Base-by-base conservation (phyloP, 2,329 filamentous ascomycete genomes). In the Stemphylium lycopersici region DNA sequence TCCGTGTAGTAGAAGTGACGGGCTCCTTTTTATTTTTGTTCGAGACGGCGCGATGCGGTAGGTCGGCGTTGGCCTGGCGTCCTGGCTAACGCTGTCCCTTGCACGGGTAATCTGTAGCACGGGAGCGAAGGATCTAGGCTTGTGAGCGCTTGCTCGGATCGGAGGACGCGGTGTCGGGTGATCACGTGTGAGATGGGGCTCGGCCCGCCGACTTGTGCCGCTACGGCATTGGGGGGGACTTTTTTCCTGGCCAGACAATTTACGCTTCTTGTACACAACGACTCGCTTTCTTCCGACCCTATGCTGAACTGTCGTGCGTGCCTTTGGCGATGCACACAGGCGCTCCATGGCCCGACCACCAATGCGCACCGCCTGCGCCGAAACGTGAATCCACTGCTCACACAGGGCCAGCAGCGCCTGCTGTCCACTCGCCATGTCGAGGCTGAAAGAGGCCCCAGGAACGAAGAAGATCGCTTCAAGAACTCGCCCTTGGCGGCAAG, bases 281-380 rank as follows among this genome's bases (percentile, higher is more conserved):
- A 52, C 39, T 39, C 53, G 47, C 58, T 16, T 12, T 45, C n/a
- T 10, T 56, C 54, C 52, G 41, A 46, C 40, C 55, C 62, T 47
- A 81, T 81, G 79, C 71, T 79, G 55, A 76, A 76, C 45, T 80
- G 78, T 60, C 75, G 72, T 56, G 72, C 75, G 59, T 80, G 78
- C 66, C 70, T 77, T 44, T 68, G 73, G 66, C 77, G 76, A 70
- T 75, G 71, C 60, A 69, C 79, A 44, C 76, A 76, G 40, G 75
- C 77, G 42, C 69, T 80, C 55, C 69, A 79, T 57, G 58, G 66
- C 32, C 56, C 65, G 15, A 39, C 65, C 29, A 44, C 56, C 34
- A 62, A 58, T 32, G 45, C 61, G 18, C 62, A 61, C 33, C 59
- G 59, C 26, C 55, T 70, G 44, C 62, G 65, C 52, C 60, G 55